Evolutionary conservation across 1,284 basidiomycete genomes (phyloP), one percentile per base, ranked within the genome.

Genomic region (Apiotrichum montevideense): DNA sequence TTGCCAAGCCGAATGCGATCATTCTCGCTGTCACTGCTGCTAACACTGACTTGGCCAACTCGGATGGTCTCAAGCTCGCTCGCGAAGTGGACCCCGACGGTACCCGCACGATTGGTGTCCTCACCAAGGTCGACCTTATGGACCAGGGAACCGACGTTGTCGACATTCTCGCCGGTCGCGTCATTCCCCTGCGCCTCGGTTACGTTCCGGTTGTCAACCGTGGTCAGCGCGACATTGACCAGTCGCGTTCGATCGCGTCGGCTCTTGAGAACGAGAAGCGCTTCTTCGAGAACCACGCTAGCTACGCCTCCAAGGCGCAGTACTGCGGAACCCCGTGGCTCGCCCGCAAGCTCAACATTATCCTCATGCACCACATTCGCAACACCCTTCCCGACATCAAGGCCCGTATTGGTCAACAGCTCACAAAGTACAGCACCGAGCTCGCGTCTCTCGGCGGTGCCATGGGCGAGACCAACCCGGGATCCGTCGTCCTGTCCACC

Each of bases 291-390:
- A 89, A 83, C 67, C 95, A 98, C 73, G 77, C 85, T 32, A 90
- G 90, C 51, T 98, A 98, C 78, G 87, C 90, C 70, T 84, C 85
- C 73, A 98, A 98, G 78, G 85, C 90, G 7, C 87, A 92, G 68
- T 98, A 93, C 78, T 98, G 95, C 68, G 95, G 95, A 61, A 98
- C 95, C 1, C 93, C 95, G 7, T 98, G 95, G 85, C 84, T 98
- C 50, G 93, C 95, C 0, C 84, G 91, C 64, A 96, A 96, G 78
- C 86, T 98, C 63, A 98, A 98, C 77, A 88, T 91, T 88, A 94
- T 98, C 72, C 85, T 98, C 56, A 97, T 96, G 91, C 91, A 95
- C 78, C 95, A 97, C 77, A 96, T 98, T 74, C 89, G 90, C 59
- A 86, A 90, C 57, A 97, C 92, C 8, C 83, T 98, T 21, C 95